These are phyloP conservation scores for Suillus subluteus DNA, from an alignment of 768 basidiomycete genomes.

Conservation along the genomic window DNA sequence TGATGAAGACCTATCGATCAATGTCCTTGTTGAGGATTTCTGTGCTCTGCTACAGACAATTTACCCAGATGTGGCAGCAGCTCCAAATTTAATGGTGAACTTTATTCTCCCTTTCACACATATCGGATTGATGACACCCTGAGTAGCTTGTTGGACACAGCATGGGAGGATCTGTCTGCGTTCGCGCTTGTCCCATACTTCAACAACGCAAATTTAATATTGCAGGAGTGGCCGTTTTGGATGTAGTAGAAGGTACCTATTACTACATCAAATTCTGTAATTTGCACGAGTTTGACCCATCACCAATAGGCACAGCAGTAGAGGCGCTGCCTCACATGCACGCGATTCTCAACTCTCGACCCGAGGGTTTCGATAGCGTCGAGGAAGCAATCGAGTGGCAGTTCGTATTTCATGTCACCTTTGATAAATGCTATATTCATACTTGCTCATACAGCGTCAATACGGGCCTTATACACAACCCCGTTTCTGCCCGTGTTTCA, in stretches of 20 bases:
- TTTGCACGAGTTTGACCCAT: background rate
- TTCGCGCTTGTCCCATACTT: conserved; percentile 68
- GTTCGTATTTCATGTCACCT: conserved; percentile 51
- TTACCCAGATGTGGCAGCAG: conserved; percentile 62
- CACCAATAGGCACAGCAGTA: conserved; percentile 75
- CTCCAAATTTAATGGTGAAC: conserved; percentile 79
- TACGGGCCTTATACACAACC: conserved; percentile 83
- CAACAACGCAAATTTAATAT: conserved; percentile 71
- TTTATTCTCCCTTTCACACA: background rate
- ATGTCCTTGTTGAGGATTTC: conserved; percentile 74
- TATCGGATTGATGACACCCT: conserved; percentile 1
- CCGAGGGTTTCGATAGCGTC: conserved; percentile 79
- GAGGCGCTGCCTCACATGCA: conserved; percentile 96
- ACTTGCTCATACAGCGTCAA: conserved; percentile 54
- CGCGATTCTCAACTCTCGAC: conserved; percentile 80
- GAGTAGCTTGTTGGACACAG: conserved; percentile 87
- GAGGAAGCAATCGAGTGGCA: conserved; percentile 96
- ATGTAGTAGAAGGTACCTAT: conserved; percentile 84
- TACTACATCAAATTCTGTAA: background rate
- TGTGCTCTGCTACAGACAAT: conserved; percentile 67
- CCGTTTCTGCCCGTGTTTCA: conserved; percentile 83
- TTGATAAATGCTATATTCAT: background rate
- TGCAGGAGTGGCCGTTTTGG: conserved; percentile 78
- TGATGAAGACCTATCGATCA: conserved; percentile 59
- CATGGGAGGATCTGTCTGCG: conserved; percentile 93